These are phyloP conservation scores for Zopfia rhizophila DNA, from an alignment of 2,329 filamentous ascomycete species.

Conservation along the genomic window DNA sequence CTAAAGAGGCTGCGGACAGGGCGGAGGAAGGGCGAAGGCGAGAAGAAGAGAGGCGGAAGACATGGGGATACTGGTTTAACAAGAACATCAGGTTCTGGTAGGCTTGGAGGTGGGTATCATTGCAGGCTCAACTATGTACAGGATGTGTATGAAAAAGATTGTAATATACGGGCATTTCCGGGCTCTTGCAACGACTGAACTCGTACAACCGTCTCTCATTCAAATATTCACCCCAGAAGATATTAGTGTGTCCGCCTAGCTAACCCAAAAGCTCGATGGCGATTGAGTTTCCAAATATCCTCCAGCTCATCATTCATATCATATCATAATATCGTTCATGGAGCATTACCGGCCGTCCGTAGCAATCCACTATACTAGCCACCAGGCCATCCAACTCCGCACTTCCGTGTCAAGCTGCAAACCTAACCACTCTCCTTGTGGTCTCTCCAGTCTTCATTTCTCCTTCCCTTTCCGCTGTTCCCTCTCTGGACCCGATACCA, in stretches of 20 bases:
- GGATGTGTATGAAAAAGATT: constrained; percentile 32
- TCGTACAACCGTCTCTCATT: too few relatives aligned
- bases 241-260: too few relatives aligned
- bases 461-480: constrained; percentile 38
- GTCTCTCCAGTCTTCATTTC: constrained; percentile 11
- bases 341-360: constrained; percentile 7
- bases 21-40: constrained; percentile 35
- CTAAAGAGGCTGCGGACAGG: constrained; percentile 55
- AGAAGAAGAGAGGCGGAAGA: constrained; percentile 48
- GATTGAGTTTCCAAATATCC: constrained; percentile 11
- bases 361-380: neutral
- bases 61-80: constrained; percentile 49
- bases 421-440: constrained; percentile 41
- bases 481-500: constrained; percentile 38
- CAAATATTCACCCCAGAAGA: too few relatives aligned
- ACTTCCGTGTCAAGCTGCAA: constrained; percentile 35
- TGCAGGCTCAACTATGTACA: constrained; percentile 22
- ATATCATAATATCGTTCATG: constrained; percentile 23
- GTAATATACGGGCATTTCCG: constrained; percentile 20
- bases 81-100: constrained; percentile 52
- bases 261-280: too few relatives aligned
- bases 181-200: too few relatives aligned
- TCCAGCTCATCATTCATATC: constrained; percentile 10
- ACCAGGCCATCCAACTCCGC: neutral
- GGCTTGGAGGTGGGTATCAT: constrained; percentile 12